Evolutionary conservation across 805 yeast genomes (phyloP), one percentile per base, ranked within the genome.

Genomic region (Schizosaccharomyces octosporus): DNA sequence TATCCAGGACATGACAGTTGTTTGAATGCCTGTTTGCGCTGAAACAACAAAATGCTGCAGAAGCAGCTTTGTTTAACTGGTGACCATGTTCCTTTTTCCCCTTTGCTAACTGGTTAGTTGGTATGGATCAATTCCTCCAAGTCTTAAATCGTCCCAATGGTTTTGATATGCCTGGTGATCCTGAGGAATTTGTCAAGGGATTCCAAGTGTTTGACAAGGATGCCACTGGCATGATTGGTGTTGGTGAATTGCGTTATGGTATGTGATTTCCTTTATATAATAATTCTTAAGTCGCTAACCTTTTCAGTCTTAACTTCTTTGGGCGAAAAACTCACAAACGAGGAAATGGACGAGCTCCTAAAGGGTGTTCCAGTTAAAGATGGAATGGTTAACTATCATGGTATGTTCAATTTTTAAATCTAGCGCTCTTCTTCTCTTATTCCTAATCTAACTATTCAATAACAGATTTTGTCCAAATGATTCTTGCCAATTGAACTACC

Each of bases 141-240:
- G 78, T 87, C 67, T 82, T 86, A 66, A 82, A 83, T 72, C 81
- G 95, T 73, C 94, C 93, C 55, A 87, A 85, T 67, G 94, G 94
- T 0, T 87, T 85, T 79, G 84, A 84, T 72, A 82, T 87, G 51
- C 79, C 86, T 63, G 95, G 95, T 15, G 85, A 85, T 68, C 88
- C 94, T 54, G 87, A 83, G 72, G 98, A 93, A 72, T 93, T 90
- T 73, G 81, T 93, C 69, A 86, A 90, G 70, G 93, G 90, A 0
- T 93, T 93, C 80, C 97, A 93, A 75, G 97, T 93, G 5, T 93
- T 93, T 67, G 99, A 93, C 75, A 93, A 90, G 75, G 95, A 88
- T 66, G 81, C 84, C 65, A 85, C 96, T 21, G 99, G 99, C 4
- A 86, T 83, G 74, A 93, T 93, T 67, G 95, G 97, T 51, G 95